Evolutionary conservation across 441 rosid genomes (phyloP).

Genomic region (Brassica hybrid): DNA sequence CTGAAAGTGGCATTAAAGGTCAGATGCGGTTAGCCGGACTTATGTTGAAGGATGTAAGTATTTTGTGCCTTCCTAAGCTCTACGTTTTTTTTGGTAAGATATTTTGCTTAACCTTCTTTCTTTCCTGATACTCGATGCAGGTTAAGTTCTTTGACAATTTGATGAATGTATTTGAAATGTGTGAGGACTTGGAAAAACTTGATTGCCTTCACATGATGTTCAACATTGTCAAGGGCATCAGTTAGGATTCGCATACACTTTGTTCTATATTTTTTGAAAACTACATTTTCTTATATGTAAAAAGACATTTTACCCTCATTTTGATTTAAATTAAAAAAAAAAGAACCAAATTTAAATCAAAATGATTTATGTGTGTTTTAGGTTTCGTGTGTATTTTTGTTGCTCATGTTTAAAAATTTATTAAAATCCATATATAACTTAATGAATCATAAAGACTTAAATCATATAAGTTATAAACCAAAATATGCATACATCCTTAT

Average conservation of each 20-base stretch:
- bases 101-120: conserved; percentile 9
- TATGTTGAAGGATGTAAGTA: conserved; percentile 78
- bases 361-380: too few species aligned
- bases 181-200: conserved; percentile 71
- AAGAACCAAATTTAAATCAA: too few species aligned
- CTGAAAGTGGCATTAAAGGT: conserved; percentile 78
- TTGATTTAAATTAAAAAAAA: too few species aligned
- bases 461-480: too few species aligned
- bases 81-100: conserved; percentile 8
- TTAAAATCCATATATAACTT: too few species aligned
- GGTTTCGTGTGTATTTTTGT: too few species aligned
- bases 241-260: conserved; percentile 55
- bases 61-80: conserved; percentile 25
- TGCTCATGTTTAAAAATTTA: too few species aligned
- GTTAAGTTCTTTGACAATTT: conserved; percentile 76
- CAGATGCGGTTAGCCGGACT: conserved; percentile 77
- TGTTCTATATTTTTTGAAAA: too few species aligned
- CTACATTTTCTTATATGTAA: too few species aligned
- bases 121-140: conserved; percentile 53
- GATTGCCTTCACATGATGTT: conserved; percentile 86
- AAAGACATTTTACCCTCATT: too few species aligned
- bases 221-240: conserved; percentile 81
- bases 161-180: conserved; percentile 73
- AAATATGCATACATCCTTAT: too few species aligned
- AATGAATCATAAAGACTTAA: too few species aligned